Percentiles rank a stretch among this genome's conserved stretches.
phyloP scores from a whole-genome alignment of 139 green algal genomes.

The Yamagishiella unicocca region DNA sequence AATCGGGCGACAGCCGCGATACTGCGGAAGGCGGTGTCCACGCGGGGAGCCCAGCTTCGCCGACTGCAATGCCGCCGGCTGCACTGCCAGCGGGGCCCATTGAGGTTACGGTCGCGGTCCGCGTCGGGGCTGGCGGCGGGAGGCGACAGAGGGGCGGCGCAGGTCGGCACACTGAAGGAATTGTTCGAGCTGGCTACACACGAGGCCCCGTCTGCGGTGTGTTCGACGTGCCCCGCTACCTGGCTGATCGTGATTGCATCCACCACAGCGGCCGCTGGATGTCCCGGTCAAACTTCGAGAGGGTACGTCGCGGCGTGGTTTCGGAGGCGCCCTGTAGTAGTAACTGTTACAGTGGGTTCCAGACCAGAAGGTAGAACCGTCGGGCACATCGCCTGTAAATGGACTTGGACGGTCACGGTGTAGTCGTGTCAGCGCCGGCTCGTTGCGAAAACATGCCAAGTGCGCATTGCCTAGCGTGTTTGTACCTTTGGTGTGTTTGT shows the following conservation, averaged over 20 bases:
- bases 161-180: not conserved
- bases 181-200: not conserved
- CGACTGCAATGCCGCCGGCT: too few relatives aligned
- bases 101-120: not conserved
- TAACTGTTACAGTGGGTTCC: too few relatives aligned
- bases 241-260: not conserved
- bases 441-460: too few relatives aligned
- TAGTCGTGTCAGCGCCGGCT: too few relatives aligned
- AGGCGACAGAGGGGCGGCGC: not conserved
- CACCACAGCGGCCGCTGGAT: not conserved
- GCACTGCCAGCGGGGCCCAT: not conserved
- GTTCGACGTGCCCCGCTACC: conserved; percentile 2
- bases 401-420: too few relatives aligned
- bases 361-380: too few relatives aligned
- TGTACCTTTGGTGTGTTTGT: too few relatives aligned
- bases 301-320: not conserved
- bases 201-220: not conserved
- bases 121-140: not conserved
- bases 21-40: too few relatives aligned
- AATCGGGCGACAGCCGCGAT: not conserved
- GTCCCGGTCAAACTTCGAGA: conserved; percentile 7
- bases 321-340: too few relatives aligned
- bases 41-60: too few relatives aligned
- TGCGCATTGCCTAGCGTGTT: too few relatives aligned
- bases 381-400: too few relatives aligned